A percentile compares a stretch with the other conserved stretches of the same genome.
phyloP scores from a whole-genome alignment of 345 rosid genomes.

The Pistacia vera region DNA sequence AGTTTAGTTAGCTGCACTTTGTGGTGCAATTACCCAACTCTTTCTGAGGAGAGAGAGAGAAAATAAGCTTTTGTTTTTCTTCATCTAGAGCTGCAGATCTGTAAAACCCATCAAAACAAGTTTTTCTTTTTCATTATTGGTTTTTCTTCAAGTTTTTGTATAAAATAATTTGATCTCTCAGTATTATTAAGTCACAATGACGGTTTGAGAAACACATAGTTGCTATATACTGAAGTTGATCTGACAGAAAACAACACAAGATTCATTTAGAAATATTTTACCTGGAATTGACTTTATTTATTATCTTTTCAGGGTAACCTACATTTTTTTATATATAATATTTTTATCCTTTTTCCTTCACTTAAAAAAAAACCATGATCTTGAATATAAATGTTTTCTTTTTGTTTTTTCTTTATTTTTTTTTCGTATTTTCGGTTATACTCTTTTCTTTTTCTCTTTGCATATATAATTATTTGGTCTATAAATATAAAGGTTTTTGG shows the following conservation, averaged over 20 bases:
- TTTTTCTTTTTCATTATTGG: too few species aligned
- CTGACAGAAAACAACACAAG: not conserved
- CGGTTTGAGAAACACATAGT: not conserved
- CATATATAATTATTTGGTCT: not conserved
- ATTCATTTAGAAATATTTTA: not conserved
- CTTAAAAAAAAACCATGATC: too few species aligned
- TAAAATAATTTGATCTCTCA: not conserved
- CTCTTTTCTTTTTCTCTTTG: not conserved
- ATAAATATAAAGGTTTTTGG: not conserved
- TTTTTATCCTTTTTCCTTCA: not conserved
- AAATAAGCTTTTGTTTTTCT: constrained; percentile 9
- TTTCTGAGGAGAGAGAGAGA: not conserved
- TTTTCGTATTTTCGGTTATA: too few species aligned
- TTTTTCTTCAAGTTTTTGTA: not conserved
- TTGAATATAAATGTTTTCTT: too few species aligned
- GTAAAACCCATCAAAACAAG: constrained; percentile 6
- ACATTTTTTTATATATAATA: too few species aligned
- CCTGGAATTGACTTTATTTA: not conserved
- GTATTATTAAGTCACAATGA: not conserved
- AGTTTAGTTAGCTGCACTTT: constrained; percentile 22
- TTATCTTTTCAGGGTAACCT: not conserved
- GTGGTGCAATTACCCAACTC: constrained; percentile 10
- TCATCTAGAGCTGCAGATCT: constrained; percentile 27
- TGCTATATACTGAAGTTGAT: not conserved
- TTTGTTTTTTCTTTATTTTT: too few species aligned